A percentile compares a stretch with the other conserved stretches of the same genome.
Evolutionary conservation across 179 eudicot species (phyloP).

Genomic region (Amaranthus tricolor): DNA sequence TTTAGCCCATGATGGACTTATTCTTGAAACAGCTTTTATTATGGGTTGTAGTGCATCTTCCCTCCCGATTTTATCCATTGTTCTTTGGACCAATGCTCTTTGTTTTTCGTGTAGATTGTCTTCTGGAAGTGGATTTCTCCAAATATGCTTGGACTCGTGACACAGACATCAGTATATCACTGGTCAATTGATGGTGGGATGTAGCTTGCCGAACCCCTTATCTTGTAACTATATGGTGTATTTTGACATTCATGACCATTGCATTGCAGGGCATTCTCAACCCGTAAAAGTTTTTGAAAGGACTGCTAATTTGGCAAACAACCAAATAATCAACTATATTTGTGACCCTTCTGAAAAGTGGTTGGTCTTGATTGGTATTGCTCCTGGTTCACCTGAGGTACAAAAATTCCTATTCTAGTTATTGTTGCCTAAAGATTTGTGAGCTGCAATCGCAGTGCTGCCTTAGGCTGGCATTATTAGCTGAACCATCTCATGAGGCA

Average conservation of each 20-base stretch:
- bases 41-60: neutral
- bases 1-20: neutral
- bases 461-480: too few species aligned
- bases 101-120: constrained; percentile 50
- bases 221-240: constrained; percentile 1
- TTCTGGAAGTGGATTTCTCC: constrained; percentile 98
- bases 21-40: neutral
- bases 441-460: too few species aligned
- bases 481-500: too few species aligned
- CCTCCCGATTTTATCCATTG: neutral
- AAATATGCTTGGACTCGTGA: constrained; percentile 83
- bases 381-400: constrained; percentile 96
- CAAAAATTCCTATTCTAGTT: constrained; percentile 7
- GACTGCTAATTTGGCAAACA: constrained; percentile 82
- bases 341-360: constrained; percentile 95
- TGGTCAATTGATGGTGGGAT: constrained; percentile 91
- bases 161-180: constrained; percentile 89
- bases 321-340: constrained; percentile 88
- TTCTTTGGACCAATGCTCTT: constrained; percentile 9
- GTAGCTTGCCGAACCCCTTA: constrained; percentile 11
- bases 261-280: constrained; percentile 64
- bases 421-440: neutral
- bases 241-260: constrained; percentile 16
- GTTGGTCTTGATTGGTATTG: constrained; percentile 95
- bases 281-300: constrained; percentile 92